phyloP scores from a whole-genome alignment of 2,329 filamentous ascomycete species.

The Fusarium palustre region DNA sequence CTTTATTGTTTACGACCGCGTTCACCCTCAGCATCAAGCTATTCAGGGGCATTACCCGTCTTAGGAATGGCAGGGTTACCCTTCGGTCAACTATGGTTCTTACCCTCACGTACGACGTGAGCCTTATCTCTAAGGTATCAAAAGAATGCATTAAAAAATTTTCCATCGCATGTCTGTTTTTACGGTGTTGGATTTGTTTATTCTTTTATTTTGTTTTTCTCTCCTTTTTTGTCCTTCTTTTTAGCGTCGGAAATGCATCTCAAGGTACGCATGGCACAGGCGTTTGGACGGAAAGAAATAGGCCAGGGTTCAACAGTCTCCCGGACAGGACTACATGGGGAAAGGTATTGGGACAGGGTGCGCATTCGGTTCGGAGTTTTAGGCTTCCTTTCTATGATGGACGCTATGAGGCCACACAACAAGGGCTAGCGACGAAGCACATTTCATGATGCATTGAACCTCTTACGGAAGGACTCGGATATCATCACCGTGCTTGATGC shows the following conservation, averaged over 20 bases:
- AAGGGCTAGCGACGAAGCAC: constrained; percentile 4
- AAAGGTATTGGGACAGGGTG: constrained; percentile 21
- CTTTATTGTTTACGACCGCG: constrained; percentile 57
- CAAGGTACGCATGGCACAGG: constrained; percentile 47
- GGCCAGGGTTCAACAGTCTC: constrained; percentile 25
- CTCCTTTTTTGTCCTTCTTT: not conserved
- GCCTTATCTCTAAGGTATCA: constrained; percentile 14
- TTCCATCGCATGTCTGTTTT: constrained; percentile 25
- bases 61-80: constrained; percentile 49
- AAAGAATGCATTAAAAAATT: not conserved
- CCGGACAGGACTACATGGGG: constrained; percentile 23
- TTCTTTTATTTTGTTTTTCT: not conserved
- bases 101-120: not conserved
- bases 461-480: constrained; percentile 6
- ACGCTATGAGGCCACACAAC: not conserved
- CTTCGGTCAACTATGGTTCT: constrained; percentile 6
- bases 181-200: constrained; percentile 16
- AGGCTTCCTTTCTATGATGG: constrained; percentile 23
- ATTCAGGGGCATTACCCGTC: constrained; percentile 52
- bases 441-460: constrained; percentile 16
- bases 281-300: constrained; percentile 46
- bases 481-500: constrained; percentile 4
- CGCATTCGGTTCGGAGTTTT: constrained; percentile 40
- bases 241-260: constrained; percentile 43
- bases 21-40: constrained; percentile 48